Base-by-base conservation (phyloP, 768 basidiomycete genomes). In the Hortiboletus flavorubellus region DNA sequence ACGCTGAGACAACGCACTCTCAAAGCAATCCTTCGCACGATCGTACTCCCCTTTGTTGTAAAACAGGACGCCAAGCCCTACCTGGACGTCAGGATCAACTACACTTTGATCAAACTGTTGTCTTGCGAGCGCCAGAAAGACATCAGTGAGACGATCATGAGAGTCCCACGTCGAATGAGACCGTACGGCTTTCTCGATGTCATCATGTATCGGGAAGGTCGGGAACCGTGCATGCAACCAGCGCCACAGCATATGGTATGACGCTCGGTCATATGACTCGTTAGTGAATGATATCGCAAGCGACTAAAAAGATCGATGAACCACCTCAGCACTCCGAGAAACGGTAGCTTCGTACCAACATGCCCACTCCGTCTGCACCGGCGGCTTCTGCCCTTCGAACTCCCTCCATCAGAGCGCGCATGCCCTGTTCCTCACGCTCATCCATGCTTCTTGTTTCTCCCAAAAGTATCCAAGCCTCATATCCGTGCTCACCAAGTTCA, bases 221-320 rank as follows among this genome's bases (percentile, higher is more conserved):
- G 83, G 88, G 71, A 81, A 87, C 45, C 80, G 81, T 37, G 86
- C 81, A 51, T 75, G 74, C 47, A 98, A 76, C 91, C 93, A 98
- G 33, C 87, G 87, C 46, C 95, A 80, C 15, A 99, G 80, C 77
- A 87, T 91, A 0, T 85, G 75, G 66, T 96, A 84, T 3, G 95
- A 89, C 8, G 86, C 94, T 11, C 89, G 79, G 63, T 98, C 95
- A 62, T 86, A 89, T 0, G 84, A 83, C 73, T 98, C 96, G 64
- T 98, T 99, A 33, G 95, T 96, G 70, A 91, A 98, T 9, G 93
- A 93, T 59, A 98, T 93, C 1, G 96, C 94, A 34, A 98, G 81
- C 7, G 93, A 93, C 95, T 98, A 39, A 34, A 37, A 40, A 34
- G 29, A 47, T 9, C 12, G 21, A 67, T 29, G 66, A 64, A 56